A percentile compares a stretch with the other conserved stretches of the same genome.
These are phyloP conservation scores for Taiozyma sp. DNA, from an alignment of 1,139 yeast genomes.

Conservation along the genomic window DNA sequence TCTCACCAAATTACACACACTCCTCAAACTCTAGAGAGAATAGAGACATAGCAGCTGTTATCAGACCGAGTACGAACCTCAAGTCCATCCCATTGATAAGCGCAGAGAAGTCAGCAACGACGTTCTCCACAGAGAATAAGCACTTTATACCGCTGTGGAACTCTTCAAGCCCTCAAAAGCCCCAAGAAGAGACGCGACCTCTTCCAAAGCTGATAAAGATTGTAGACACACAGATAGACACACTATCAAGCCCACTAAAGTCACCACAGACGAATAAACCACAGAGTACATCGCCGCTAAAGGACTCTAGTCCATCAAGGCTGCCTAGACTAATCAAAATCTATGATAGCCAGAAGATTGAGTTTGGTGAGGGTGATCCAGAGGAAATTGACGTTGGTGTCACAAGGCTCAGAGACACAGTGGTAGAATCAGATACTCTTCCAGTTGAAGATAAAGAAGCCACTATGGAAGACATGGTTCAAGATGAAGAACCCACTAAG, in stretches of 20 bases:
- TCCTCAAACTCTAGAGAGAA: not conserved
- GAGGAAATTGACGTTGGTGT: not conserved
- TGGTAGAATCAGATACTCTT: not conserved
- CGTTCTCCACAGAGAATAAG: not conserved
- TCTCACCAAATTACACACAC: not conserved
- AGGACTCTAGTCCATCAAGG: not conserved
- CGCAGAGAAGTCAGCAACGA: not conserved
- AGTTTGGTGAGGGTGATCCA: not conserved
- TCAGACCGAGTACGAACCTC: not conserved
- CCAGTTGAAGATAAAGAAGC: not conserved
- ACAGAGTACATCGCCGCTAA: not conserved
- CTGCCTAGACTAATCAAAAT: conserved; percentile 25
- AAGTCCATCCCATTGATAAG: not conserved
- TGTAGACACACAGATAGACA: not conserved
- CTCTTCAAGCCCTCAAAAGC: not conserved
- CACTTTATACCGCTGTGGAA: not conserved
- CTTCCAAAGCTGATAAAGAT: not conserved
- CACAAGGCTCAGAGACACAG: not conserved
- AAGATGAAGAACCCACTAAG: conserved; percentile 26
- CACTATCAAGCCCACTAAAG: not conserved
- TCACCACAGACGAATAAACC: not conserved
- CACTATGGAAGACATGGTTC: too few relatives aligned
- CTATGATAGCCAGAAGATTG: conserved; percentile 22
- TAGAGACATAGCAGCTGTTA: not conserved
- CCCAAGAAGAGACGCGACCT: not conserved